Base-by-base conservation (phyloP, 495 filamentous ascomycete genomes). In the Pyronema domesticum region DNA sequence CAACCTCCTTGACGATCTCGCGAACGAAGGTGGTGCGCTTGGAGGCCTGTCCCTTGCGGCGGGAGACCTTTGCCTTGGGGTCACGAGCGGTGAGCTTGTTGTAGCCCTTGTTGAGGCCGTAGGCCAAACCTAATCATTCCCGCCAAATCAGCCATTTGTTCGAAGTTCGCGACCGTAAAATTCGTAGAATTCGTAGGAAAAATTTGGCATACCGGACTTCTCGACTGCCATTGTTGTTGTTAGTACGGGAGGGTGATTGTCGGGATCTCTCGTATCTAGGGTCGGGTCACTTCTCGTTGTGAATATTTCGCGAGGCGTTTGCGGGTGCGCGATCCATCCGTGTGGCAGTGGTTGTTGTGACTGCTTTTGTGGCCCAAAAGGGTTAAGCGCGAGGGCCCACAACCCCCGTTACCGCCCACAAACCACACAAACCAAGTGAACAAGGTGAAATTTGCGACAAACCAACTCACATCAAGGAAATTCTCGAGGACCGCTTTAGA, bases 1-100 rank as follows among this genome's bases (percentile, higher is more conserved):
- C 74, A 67, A 95, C 91, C 75, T 96, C 91, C 77, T 87, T 89
- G 67, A 94, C 85, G 69, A 96, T 84, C 67, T 91, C 84, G 62
- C 85, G 76, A 58, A 95, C 89, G 73, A 96, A 95, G 58, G 81
- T 79, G 60, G 91, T 96, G 59, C 85, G 77, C 78, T 87, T 89
- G 73, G 85, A 89, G 68, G 89, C 75, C 69, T 86, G 80, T 60
- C 91, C 91, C 76, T 94, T 94, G 70, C 79, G 83, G 58, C 84
- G 78, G 66, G 85, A 91, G 68, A 94, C 81, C 63, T 83, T 79
- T 68, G 80, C 80, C 78, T 94, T 94, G 70, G 78, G 74, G 68
- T 81, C 81, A 68, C 86, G 79, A 60, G 85, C 74, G 62, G 86
- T 94, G 72, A 89, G 89, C 54, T 61, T 61, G 82, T 94, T 94